These are phyloP conservation scores for Pyrus betulifolia DNA, from an alignment of 306 rosid species.

Conservation along the genomic window DNA sequence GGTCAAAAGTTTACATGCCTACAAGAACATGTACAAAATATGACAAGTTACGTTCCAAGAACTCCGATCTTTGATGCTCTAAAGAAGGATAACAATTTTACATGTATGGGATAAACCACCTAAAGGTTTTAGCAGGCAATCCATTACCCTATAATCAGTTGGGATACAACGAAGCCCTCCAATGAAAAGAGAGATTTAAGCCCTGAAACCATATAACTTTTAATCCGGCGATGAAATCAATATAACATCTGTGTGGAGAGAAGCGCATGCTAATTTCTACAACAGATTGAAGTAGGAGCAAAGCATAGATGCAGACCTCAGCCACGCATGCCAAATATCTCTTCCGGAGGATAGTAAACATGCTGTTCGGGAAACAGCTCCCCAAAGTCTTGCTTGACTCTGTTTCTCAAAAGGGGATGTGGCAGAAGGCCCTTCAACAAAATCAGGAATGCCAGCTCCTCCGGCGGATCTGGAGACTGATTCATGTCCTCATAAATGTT, in stretches of 20 bases:
- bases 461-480: conserved; percentile 94
- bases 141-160: too few relatives aligned
- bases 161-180: neutral
- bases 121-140: neutral
- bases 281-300: neutral
- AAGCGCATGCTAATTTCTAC: neutral
- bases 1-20: neutral
- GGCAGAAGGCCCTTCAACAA: conserved; percentile 90
- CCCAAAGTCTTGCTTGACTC: conserved; percentile 92
- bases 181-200: neutral
- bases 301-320: conserved; percentile 41
- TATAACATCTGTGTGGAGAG: too few relatives aligned
- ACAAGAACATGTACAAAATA: neutral
- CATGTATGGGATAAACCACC: neutral
- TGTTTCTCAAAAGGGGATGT: conserved; percentile 85
- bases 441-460: conserved; percentile 82
- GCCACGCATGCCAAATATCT: conserved; percentile 60
- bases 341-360: conserved; percentile 83
- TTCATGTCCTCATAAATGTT: conserved; percentile 86
- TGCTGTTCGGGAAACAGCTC: conserved; percentile 86
- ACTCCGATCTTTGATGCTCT: neutral
- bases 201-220: neutral
- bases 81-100: neutral
- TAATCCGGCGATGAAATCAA: neutral
- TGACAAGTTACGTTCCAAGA: neutral